phyloP scores from a whole-genome alignment of 768 basidiomycete genomes.

The Cystobasidium ongulense region DNA sequence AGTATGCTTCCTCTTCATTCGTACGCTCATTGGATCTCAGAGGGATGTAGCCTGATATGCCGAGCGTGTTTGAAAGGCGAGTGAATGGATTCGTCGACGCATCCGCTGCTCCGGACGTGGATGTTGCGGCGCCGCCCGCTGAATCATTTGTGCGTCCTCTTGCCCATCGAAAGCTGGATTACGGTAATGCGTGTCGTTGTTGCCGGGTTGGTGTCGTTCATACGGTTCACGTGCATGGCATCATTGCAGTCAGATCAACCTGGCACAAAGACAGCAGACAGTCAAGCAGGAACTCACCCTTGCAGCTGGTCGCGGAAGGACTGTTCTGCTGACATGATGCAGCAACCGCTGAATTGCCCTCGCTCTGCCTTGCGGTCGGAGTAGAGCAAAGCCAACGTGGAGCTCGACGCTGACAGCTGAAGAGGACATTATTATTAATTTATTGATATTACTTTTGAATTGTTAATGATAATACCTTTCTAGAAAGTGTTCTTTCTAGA shows the following conservation, averaged over 20 bases:
- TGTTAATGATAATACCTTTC: too few species aligned
- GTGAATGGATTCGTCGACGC: slow-evolving; percentile 61
- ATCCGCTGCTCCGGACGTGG: slow-evolving; percentile 31
- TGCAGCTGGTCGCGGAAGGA: slow-evolving; percentile 35
- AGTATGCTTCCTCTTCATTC: slow-evolving; percentile 94
- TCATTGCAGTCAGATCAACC: neutral
- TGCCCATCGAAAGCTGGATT: slow-evolving; percentile 64
- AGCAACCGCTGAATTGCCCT: neutral
- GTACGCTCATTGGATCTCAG: slow-evolving; percentile 69
- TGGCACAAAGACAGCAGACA: neutral
- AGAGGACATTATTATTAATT: too few species aligned
- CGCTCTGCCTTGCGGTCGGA: too few species aligned
- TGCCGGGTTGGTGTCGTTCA: neutral
- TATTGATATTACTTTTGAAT: too few species aligned
- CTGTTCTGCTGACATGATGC: slow-evolving; percentile 30
- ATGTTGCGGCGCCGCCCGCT: neutral
- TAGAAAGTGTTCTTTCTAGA: too few species aligned
- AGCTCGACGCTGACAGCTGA: too few species aligned
- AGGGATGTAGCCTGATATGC: slow-evolving; percentile 78
- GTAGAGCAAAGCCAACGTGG: too few species aligned
- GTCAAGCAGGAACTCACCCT: slow-evolving; percentile 28
- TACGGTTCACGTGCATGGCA: slow-evolving; percentile 8
- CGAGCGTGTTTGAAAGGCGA: slow-evolving; percentile 62
- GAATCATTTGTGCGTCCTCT: slow-evolving; percentile 65
- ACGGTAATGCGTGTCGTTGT: neutral